phyloP scores from a whole-genome alignment of 2,329 filamentous ascomycete species.

The Dryadomyces quercus-mongolicae region DNA sequence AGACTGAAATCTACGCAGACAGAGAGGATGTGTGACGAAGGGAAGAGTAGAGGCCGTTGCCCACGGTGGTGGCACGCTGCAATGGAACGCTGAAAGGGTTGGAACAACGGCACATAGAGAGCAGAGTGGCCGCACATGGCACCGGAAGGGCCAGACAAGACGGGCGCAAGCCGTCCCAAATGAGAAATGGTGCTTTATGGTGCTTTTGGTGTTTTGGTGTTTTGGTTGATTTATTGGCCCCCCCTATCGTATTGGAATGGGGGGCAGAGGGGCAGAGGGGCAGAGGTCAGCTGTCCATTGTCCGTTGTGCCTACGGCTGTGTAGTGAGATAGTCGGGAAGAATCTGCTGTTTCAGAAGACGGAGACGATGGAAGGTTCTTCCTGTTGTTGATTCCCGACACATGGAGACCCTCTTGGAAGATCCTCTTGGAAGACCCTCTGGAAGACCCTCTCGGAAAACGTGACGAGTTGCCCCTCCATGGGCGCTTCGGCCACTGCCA shows the following conservation, averaged over 20 bases:
- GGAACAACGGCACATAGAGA: not conserved
- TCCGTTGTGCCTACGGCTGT: not conserved
- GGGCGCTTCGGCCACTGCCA: not conserved
- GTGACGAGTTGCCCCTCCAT: not conserved
- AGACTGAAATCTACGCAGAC: constrained; percentile 4
- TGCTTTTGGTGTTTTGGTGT: not conserved
- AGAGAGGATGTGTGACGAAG: too few species aligned
- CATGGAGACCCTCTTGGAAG: too few species aligned
- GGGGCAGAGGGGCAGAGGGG: too few species aligned
- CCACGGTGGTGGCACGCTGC: not conserved
- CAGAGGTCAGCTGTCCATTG: too few species aligned
- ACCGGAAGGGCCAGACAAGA: too few species aligned
- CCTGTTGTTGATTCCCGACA: too few species aligned
- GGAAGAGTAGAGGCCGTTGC: not conserved
- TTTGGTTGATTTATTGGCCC: not conserved
- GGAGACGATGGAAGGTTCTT: not conserved
- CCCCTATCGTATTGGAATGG: too few species aligned
- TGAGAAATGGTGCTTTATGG: not conserved
- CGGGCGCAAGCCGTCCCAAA: too few species aligned
- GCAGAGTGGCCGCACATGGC: not conserved
- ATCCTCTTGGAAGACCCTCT: not conserved
- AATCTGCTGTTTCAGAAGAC: too few species aligned
- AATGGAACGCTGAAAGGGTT: not conserved
- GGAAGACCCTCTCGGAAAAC: not conserved
- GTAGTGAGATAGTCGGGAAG: not conserved